A percentile compares a stretch with the other conserved stretches of the same genome.
Evolutionary conservation across 495 filamentous ascomycete species (phyloP).

Genomic region (Aspergillus diversus): DNA sequence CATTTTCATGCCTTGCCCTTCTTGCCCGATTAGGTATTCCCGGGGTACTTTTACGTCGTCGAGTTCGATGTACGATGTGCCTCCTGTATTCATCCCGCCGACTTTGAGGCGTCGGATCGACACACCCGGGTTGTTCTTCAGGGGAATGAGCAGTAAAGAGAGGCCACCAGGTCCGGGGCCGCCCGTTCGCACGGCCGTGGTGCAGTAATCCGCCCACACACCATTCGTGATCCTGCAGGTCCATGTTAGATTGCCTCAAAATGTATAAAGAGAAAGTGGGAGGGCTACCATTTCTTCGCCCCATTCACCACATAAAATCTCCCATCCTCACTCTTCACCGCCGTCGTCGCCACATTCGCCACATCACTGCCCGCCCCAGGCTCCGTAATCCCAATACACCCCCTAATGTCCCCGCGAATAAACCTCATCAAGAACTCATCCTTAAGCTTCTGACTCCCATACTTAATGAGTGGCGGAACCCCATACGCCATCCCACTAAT

Average conservation of each 20-base stretch:
- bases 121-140: background rate
- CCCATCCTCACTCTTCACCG: background rate
- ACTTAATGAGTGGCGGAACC: background rate
- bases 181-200: background rate
- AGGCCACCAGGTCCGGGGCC: background rate
- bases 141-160: background rate
- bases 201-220: background rate
- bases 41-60: background rate
- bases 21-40: background rate
- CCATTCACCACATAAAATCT: background rate
- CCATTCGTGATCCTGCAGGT: background rate
- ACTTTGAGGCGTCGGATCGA: background rate
- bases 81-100: background rate
- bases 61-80: background rate
- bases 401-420: background rate
- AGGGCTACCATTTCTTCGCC: background rate
- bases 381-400: background rate
- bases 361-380: background rate
- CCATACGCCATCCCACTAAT: background rate
- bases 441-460: conserved; percentile 1
- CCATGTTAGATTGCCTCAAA: background rate
- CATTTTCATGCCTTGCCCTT: background rate
- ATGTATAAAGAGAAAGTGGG: background rate
- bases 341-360: background rate
- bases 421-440: background rate